phyloP scores from a whole-genome alignment of 1,284 basidiomycete genomes.

The Pseudozyma tsukubaensis region DNA sequence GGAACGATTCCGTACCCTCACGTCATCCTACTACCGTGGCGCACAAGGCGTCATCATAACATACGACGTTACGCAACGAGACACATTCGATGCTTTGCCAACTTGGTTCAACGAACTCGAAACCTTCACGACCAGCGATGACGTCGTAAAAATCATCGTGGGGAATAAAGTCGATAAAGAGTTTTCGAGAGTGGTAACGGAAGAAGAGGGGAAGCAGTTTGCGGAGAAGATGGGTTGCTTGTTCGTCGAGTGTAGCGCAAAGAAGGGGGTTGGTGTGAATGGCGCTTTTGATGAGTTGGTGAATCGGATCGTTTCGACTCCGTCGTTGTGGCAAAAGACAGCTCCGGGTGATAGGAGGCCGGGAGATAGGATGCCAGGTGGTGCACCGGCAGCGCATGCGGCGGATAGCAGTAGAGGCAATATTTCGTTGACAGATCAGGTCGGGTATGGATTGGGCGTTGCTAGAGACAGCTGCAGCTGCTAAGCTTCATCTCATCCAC shows the following conservation, averaged over 20 bases:
- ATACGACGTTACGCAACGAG: constrained; percentile 90
- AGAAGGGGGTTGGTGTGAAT: constrained; percentile 62
- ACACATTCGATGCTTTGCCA: constrained; percentile 90
- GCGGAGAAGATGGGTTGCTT: constrained; percentile 83
- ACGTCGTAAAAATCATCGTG: constrained; percentile 94
- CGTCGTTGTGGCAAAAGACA: constrained; percentile 60
- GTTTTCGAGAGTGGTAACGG: constrained; percentile 85
- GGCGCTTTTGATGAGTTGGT: constrained; percentile 67
- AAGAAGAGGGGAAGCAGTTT: constrained; percentile 82
- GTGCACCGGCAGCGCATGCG: constrained; percentile 58
- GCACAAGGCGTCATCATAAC: constrained; percentile 94
- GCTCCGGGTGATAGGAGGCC: constrained; percentile 59
- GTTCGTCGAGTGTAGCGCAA: constrained; percentile 79
- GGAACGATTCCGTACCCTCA: constrained; percentile 78
- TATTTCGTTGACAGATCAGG: constrained; percentile 52
- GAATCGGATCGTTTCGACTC: constrained; percentile 63
- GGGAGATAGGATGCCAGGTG: constrained; percentile 67
- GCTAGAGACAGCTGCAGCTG: constrained; percentile 59
- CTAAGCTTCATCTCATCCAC: constrained; percentile 20
- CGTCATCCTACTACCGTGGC: constrained; percentile 89
- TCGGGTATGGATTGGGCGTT: constrained; percentile 46
- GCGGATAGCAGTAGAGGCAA: constrained; percentile 56
- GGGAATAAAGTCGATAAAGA: constrained; percentile 94
- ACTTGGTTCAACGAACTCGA: constrained; percentile 94
- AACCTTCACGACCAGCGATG: constrained; percentile 78